Evolutionary conservation across 306 rosid genomes (phyloP).

Genomic region (Cucumis melo): DNA sequence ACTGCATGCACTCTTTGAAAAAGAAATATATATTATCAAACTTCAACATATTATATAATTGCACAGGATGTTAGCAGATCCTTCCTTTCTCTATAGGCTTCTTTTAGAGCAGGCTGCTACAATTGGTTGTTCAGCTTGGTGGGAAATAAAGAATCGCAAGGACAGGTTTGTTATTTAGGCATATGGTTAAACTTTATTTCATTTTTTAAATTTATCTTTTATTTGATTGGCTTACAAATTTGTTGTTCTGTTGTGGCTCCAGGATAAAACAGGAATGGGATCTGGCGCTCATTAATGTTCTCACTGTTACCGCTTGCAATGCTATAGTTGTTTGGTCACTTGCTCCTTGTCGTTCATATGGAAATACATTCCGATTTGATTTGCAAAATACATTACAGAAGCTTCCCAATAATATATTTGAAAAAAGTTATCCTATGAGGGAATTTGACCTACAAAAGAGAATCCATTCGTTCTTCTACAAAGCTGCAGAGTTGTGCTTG

Average conservation of each 20-base stretch:
- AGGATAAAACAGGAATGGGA: conserved; percentile 99
- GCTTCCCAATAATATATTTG: conserved; percentile 96
- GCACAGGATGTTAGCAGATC: conserved; percentile 94
- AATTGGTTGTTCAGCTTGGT: conserved; percentile 75
- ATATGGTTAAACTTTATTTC: conserved; percentile 2
- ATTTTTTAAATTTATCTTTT: not conserved
- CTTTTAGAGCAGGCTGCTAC: conserved; percentile 78
- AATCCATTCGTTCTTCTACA: conserved; percentile 75
- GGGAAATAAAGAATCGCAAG: conserved; percentile 86
- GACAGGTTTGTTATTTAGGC: conserved; percentile 40
- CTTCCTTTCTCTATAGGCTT: conserved; percentile 73
- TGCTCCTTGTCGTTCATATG: conserved; percentile 97
- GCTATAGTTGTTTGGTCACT: conserved; percentile 96
- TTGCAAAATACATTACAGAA: conserved; percentile 95
- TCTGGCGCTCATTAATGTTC: conserved; percentile 84
- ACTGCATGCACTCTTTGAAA: not conserved
- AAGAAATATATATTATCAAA: not conserved
- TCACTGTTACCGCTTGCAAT: conserved; percentile 90
- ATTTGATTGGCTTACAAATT: conserved; percentile 6
- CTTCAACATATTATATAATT: not conserved
- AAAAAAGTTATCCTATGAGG: conserved; percentile 83
- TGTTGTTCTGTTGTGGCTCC: conserved; percentile 12
- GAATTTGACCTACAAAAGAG: conserved; percentile 88
- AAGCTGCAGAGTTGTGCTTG: conserved; percentile 99
- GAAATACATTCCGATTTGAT: conserved; percentile 83